These are phyloP conservation scores for Mycena amicta DNA, from an alignment of 768 basidiomycete genomes.

Conservation along the genomic window DNA sequence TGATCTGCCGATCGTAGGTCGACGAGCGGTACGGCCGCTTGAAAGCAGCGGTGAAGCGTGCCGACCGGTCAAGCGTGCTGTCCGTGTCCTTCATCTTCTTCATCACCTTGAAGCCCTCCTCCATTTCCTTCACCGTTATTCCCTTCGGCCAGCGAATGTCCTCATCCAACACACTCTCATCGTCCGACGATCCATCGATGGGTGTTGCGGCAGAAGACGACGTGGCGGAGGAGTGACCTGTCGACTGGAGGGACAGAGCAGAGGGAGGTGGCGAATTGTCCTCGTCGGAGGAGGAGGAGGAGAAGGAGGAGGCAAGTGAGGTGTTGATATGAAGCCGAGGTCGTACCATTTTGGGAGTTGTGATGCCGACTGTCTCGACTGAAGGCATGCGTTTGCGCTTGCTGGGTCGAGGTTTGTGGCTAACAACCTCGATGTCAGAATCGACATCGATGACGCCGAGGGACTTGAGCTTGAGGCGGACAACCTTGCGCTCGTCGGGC, in stretches of 20 bases:
- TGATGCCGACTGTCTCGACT: not conserved
- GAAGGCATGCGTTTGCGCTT: not conserved
- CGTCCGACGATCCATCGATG: too few species aligned
- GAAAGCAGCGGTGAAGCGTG: not conserved
- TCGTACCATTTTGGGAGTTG: not conserved
- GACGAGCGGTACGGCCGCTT: not conserved
- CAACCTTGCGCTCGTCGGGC: not conserved
- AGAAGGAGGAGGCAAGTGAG: not conserved
- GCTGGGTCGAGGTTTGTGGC: not conserved
- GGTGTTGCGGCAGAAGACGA: not conserved
- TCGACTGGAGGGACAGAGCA: not conserved
- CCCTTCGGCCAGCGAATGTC: not conserved
- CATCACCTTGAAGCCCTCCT: constrained; percentile 16
- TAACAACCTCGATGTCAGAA: not conserved
- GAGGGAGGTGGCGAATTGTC: not conserved
- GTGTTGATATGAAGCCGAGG: not conserved
- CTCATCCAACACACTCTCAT: too few species aligned
- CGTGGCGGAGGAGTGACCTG: not conserved
- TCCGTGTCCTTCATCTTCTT: not conserved
- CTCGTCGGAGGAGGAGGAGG: not conserved
- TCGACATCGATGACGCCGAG: not conserved
- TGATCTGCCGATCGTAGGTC: not conserved
- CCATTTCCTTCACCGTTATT: constrained; percentile 17
- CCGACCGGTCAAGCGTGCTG: not conserved
- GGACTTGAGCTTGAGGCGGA: not conserved